Evolutionary conservation across 106 monocot species (phyloP).

Genomic region (Iris macrosiphon): DNA sequence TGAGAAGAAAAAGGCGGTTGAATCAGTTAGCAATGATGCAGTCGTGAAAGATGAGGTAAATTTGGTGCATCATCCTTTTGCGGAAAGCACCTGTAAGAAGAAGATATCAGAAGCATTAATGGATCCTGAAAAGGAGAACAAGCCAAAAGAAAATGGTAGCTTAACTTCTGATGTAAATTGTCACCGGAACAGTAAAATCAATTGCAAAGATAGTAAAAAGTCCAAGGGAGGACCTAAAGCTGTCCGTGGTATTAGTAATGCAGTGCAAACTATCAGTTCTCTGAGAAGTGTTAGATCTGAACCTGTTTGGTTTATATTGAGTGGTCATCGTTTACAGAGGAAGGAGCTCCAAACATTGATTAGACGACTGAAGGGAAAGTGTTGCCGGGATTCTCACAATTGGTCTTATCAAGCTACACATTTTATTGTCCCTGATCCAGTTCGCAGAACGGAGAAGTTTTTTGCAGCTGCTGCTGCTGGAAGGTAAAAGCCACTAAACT

Average conservation of each 20-base stretch:
- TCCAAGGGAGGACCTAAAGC: neutral
- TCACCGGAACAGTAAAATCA: neutral
- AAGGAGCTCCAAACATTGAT: slow-evolving; percentile 63
- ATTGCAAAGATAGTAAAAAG: neutral
- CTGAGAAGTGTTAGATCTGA: slow-evolving; percentile 4
- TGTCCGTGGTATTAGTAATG: neutral
- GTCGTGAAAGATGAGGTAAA: slow-evolving; percentile 10
- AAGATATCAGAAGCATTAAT: slow-evolving; percentile 6
- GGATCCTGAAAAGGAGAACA: slow-evolving; percentile 74
- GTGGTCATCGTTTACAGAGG: slow-evolving; percentile 73
- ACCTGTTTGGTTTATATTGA: slow-evolving; percentile 67
- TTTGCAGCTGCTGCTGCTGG: slow-evolving; percentile 97
- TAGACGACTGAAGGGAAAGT: slow-evolving; percentile 46
- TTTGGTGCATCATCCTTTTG: neutral
- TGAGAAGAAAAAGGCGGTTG: neutral
- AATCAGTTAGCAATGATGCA: neutral
- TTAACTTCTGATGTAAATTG: neutral
- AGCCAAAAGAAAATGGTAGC: slow-evolving; percentile 9
- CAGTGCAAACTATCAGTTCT: slow-evolving; percentile 2
- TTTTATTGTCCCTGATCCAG: slow-evolving; percentile 68
- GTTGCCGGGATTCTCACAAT: slow-evolving; percentile 83
- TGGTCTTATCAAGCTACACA: slow-evolving; percentile 93
- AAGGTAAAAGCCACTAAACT: slow-evolving; percentile 40
- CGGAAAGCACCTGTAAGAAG: slow-evolving; percentile 9
- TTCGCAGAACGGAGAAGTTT: slow-evolving; percentile 92